phyloP scores from a whole-genome alignment of 345 rosid genomes.

The Syzygium jambos region DNA sequence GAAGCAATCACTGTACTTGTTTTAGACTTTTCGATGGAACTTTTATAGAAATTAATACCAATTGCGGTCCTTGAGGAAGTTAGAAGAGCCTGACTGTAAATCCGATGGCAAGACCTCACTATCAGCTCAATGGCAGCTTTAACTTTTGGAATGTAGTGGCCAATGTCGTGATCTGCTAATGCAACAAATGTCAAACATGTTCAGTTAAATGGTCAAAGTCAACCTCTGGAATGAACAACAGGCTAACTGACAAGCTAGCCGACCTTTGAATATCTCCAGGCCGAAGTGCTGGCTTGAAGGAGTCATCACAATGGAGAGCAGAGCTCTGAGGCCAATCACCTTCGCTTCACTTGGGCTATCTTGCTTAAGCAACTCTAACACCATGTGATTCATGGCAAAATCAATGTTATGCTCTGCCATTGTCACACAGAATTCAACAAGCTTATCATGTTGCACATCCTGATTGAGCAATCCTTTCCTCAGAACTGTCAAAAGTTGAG shows the following conservation, averaged over 20 bases:
- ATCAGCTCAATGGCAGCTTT: constrained; percentile 95
- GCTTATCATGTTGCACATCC: constrained; percentile 96
- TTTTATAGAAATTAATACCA: constrained; percentile 28
- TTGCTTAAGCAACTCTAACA: constrained; percentile 89
- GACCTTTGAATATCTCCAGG: constrained; percentile 89
- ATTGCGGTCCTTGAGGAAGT: constrained; percentile 81
- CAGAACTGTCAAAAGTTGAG: constrained; percentile 81
- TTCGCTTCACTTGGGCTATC: constrained; percentile 95
- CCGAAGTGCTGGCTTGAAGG: constrained; percentile 84
- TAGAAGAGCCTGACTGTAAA: constrained; percentile 84
- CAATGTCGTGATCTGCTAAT: constrained; percentile 66
- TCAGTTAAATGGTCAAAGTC: background rate
- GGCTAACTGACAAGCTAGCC: background rate
- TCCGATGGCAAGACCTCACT: constrained; percentile 81
- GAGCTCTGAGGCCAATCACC: constrained; percentile 94
- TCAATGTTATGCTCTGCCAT: constrained; percentile 98
- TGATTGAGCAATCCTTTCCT: constrained; percentile 94
- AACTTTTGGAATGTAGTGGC: constrained; percentile 94
- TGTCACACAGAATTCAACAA: constrained; percentile 95
- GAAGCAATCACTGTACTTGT: background rate
- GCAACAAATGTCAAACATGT: constrained; percentile 15
- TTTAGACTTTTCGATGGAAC: background rate
- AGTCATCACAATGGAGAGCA: constrained; percentile 89
- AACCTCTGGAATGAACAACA: background rate
- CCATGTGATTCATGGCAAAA: constrained; percentile 98